phyloP scores from a whole-genome alignment of 495 filamentous ascomycete genomes.

The Corynascus novoguineensis region DNA sequence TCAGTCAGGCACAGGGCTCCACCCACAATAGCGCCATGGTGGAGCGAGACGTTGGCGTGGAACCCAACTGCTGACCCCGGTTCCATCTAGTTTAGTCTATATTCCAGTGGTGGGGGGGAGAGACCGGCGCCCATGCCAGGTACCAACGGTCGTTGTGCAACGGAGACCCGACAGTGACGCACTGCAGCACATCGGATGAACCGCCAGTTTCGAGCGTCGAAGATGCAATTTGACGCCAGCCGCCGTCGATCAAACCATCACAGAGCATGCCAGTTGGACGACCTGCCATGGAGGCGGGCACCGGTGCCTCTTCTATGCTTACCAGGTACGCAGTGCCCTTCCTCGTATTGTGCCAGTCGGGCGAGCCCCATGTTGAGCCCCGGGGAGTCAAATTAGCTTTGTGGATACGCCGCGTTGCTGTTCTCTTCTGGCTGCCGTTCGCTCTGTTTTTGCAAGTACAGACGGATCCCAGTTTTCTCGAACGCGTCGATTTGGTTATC shows the following conservation, averaged over 20 bases:
- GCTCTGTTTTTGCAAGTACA: too few species aligned
- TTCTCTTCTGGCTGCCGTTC: neutral
- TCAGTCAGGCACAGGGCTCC: conserved; percentile 5
- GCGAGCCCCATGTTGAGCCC: neutral
- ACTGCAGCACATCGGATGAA: conserved; percentile 14
- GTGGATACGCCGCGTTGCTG: neutral
- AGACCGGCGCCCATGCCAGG: neutral
- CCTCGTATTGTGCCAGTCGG: neutral
- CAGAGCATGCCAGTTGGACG: neutral
- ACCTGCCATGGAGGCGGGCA: neutral
- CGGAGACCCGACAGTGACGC: conserved; percentile 1
- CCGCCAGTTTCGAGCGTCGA: neutral
- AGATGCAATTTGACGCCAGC: neutral
- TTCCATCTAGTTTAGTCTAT: too few species aligned
- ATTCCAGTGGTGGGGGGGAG: too few species aligned
- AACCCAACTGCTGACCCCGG: conserved; percentile 4
- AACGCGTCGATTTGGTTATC: conserved; percentile 1
- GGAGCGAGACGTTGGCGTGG: conserved; percentile 13
- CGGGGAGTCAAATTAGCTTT: neutral
- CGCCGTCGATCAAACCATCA: conserved; percentile 13
- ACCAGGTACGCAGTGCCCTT: neutral
- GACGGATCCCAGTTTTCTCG: too few species aligned
- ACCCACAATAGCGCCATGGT: conserved; percentile 10
- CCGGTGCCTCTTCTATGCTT: neutral
- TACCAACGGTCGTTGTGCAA: conserved; percentile 3